Conservation (phyloP, 345 rosid genomes). For the Euclidium syriacum region DNA sequence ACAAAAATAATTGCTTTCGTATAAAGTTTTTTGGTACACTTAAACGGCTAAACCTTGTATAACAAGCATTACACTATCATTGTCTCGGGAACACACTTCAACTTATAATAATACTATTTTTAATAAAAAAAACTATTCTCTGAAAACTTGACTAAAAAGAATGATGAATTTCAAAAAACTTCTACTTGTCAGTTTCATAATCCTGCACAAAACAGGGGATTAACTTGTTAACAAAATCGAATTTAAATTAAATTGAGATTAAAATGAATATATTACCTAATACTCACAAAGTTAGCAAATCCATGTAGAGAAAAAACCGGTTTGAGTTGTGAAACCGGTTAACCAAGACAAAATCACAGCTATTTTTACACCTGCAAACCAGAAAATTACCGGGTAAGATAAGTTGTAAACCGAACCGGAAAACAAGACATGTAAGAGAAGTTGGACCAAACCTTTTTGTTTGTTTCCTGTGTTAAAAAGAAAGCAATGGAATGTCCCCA, state of each 20-base stretch:
- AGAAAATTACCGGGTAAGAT: conserved; percentile 16
- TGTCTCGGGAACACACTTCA: conserved; percentile 22
- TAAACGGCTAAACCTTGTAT: conserved; percentile 5
- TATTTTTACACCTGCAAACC: conserved; percentile 50
- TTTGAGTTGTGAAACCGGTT: conserved; percentile 29
- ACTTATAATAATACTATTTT: background rate
- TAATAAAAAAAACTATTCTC: conserved; percentile 30
- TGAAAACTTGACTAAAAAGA: conserved; percentile 37
- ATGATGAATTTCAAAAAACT: conserved; percentile 39
- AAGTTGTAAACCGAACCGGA: conserved; percentile 28
- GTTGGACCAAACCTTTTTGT: conserved; percentile 52
- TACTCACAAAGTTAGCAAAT: conserved; percentile 4
- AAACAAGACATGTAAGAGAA: conserved; percentile 36
- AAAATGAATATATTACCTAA: conserved; percentile 4
- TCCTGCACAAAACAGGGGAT: conserved; percentile 25
- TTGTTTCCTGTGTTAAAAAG: conserved; percentile 29
- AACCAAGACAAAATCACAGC: conserved; percentile 34
- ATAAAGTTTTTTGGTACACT: conserved; percentile 12
- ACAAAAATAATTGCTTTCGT: conserved; percentile 16
- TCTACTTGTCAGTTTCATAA: conserved; percentile 34
- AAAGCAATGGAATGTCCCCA: conserved; percentile 72
- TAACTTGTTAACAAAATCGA: background rate
- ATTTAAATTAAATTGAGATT: background rate
- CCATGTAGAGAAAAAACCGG: conserved; percentile 9
- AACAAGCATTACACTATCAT: conserved; percentile 23